Percentiles rank a stretch among this genome's conserved stretches.
Conservation (phyloP, 108 stramenopile genomes). For the Nannochloropsis gaditana region DNA sequence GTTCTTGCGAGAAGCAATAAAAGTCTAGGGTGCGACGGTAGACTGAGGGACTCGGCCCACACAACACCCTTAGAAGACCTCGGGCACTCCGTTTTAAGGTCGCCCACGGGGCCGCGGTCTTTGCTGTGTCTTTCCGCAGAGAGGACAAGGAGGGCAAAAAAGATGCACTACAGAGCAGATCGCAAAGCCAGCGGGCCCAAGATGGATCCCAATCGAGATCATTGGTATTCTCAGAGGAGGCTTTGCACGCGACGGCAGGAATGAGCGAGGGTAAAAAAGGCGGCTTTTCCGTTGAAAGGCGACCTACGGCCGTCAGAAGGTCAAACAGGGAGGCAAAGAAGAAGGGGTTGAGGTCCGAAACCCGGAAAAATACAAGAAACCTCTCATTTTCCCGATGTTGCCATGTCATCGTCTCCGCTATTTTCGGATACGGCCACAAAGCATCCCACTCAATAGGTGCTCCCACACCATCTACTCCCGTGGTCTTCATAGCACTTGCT, state of each 20-base stretch:
- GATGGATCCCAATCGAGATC: neutral
- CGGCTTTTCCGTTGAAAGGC: neutral
- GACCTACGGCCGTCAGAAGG: neutral
- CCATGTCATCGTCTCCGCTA: neutral
- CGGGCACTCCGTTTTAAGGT: neutral
- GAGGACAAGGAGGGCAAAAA: neutral
- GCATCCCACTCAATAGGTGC: neutral
- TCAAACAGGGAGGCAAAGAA: neutral
- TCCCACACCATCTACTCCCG: neutral
- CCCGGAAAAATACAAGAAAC: neutral
- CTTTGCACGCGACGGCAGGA: too few relatives aligned
- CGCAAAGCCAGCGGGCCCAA: neutral
- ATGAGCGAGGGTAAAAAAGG: neutral
- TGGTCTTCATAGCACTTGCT: neutral
- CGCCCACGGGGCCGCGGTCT: too few relatives aligned
- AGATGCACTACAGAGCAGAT: neutral
- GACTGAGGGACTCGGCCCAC: neutral
- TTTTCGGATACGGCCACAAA: neutral
- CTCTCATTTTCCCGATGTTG: neutral
- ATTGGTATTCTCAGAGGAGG: too few relatives aligned
- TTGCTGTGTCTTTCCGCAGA: neutral
- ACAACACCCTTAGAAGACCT: neutral
- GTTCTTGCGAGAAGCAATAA: neutral
- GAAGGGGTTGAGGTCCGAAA: neutral
- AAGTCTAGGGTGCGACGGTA: constrained; percentile 11